Base-by-base conservation (phyloP, 768 basidiomycete genomes). In the Lentinula guzmanii region DNA sequence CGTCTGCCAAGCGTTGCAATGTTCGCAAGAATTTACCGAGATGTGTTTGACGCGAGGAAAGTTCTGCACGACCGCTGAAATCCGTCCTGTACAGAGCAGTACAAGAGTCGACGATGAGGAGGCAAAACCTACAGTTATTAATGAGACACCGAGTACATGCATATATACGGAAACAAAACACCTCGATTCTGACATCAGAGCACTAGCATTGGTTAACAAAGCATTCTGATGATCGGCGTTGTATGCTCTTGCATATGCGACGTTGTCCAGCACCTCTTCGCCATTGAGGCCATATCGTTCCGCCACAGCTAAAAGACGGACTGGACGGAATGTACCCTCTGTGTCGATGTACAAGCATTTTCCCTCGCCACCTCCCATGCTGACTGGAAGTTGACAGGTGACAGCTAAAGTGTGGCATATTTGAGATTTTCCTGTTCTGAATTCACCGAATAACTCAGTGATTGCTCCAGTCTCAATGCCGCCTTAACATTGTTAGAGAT, bases 111-210 rank as follows among this genome's bases (percentile, higher is more conserved):
- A 98, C 94, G 61, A 99, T 90, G 59, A 99, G 82, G 3, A 99
- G 82, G 57, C 95, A 95, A 75, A 99, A 99, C 73, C 97, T 98
- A 67, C 70, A 31, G 67, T 64, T 48, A 10, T 10, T 43, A 4
- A 35, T 16, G 37, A 45, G 11, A 37, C 9, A 24, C 16, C 28
- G 41, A 24, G 43, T 4, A 59, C 28, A 35, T 66, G 71, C 70
- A 69, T 68, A 68, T 65, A 60, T 34, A n/a, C 37, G 15, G 7
- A 24, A 31, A 43, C 15, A 18, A 3, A 64, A 58, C 64, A 95
- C 96, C 97, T 86, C 45, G 96, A 98, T 72, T 99, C 97, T 5
- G 95, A 92, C 97, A 99, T 98, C 68, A 99, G 83, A n/a, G 95
- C 97, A 70, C 93, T 93, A 2, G 97, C 97, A 66, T 86, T 90